Evolutionary conservation across 352 stramenopile species (phyloP).

Genomic region (Pythium rishiriense): DNA sequence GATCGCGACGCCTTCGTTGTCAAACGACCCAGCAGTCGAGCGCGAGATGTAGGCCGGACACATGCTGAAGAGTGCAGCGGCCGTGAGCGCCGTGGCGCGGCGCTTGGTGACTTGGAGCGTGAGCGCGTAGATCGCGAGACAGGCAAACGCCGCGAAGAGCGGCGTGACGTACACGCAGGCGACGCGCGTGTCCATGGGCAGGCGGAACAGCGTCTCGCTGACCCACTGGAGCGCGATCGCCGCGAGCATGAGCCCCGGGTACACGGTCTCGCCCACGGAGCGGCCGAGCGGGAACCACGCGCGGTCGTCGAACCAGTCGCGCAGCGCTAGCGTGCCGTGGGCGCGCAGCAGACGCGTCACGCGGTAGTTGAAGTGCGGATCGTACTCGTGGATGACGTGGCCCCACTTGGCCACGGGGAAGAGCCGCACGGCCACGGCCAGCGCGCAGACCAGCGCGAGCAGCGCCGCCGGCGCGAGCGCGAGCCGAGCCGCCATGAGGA

Average conservation of each 20-base stretch:
- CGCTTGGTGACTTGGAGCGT: slow-evolving; percentile 78
- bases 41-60: slow-evolving; percentile 97
- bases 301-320: slow-evolving; percentile 98
- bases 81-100: slow-evolving; percentile 76
- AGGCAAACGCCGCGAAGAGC: slow-evolving; percentile 84
- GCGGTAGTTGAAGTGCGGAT: slow-evolving; percentile 99
- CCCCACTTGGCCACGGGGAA: slow-evolving; percentile 92
- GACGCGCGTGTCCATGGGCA: slow-evolving; percentile 81
- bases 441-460: slow-evolving; percentile 80
- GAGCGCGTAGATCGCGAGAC: slow-evolving; percentile 87
- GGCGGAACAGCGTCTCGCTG: slow-evolving; percentile 48
- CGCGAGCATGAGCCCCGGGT: slow-evolving; percentile 91
- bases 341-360: slow-evolving; percentile 95
- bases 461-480: slow-evolving; percentile 30
- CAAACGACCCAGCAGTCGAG: slow-evolving; percentile 97
- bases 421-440: slow-evolving; percentile 90
- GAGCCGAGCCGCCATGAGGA: not conserved
- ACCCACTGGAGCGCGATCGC: slow-evolving; percentile 80
- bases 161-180: slow-evolving; percentile 91
- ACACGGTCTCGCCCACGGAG: slow-evolving; percentile 91
- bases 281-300: slow-evolving; percentile 93
- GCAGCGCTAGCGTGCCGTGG: slow-evolving; percentile 91
- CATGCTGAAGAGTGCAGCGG: slow-evolving; percentile 92
- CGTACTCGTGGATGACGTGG: slow-evolving; percentile 91
- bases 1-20: slow-evolving; percentile 99